Conservation (phyloP, 1,139 yeast species). For the Candida neerlandica region DNA sequence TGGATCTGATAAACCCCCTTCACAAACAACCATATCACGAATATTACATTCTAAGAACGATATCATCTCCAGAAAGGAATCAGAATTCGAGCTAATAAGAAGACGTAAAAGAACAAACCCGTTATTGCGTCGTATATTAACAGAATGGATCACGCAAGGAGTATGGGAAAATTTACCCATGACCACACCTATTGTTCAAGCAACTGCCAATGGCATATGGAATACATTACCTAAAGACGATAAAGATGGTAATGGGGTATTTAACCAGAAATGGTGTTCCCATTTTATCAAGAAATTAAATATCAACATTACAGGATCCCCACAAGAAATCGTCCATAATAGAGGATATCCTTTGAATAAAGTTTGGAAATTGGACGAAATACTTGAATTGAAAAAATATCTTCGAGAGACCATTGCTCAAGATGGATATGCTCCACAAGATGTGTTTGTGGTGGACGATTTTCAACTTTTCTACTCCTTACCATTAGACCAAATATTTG, state of each 20-base stretch:
- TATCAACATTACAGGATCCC: constrained; percentile 50
- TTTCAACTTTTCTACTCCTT: constrained; percentile 61
- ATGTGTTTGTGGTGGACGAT: constrained; percentile 64
- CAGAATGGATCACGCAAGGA: constrained; percentile 72
- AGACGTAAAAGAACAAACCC: constrained; percentile 61
- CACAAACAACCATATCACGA: constrained; percentile 69
- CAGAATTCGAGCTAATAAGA: constrained; percentile 56
- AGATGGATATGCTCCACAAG: constrained; percentile 49
- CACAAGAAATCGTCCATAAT: constrained; percentile 41
- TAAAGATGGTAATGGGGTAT: constrained; percentile 66
- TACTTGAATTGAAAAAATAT: constrained; percentile 42
- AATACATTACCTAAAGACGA: constrained; percentile 54
- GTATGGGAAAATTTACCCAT: constrained; percentile 69
- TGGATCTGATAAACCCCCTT: constrained; percentile 55
- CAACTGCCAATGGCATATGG: constrained; percentile 69
- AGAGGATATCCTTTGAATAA: constrained; percentile 49
- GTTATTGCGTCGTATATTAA: constrained; percentile 54
- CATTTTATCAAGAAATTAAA: constrained; percentile 59
- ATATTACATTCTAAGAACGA: constrained; percentile 61
- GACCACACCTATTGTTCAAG: constrained; percentile 63
- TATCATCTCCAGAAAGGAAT: constrained; percentile 58
- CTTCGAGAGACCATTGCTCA: constrained; percentile 32
- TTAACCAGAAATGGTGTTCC: constrained; percentile 67
- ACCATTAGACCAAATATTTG: constrained; percentile 62
- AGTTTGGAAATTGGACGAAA: constrained; percentile 65